Evolutionary conservation across 257 asterid genomes (phyloP).

Genomic region (Voacanga thouarsii): DNA sequence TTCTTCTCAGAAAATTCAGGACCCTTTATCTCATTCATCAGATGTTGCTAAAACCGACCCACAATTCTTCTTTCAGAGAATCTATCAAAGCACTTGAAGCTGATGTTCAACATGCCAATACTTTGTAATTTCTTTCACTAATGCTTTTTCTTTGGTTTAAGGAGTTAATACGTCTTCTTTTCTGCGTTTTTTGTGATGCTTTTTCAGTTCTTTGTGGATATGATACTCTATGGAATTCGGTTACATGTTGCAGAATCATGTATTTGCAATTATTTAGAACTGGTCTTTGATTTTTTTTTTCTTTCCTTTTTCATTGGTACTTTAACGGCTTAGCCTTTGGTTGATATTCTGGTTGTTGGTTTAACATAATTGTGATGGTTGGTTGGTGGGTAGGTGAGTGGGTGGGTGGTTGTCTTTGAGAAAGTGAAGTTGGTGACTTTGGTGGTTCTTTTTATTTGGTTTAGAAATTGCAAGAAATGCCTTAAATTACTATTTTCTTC

Average conservation of each 20-base stretch:
- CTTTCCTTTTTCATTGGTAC: background rate
- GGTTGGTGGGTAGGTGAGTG: slow-evolving; percentile 10
- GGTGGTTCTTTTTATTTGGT: slow-evolving; percentile 9
- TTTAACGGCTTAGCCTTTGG: background rate
- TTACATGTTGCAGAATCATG: background rate
- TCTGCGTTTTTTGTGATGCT: background rate
- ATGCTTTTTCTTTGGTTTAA: background rate
- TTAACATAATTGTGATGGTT: slow-evolving; percentile 22
- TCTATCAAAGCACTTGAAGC: slow-evolving; percentile 64
- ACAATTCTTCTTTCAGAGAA: slow-evolving; percentile 52
- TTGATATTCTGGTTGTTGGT: slow-evolving; percentile 13
- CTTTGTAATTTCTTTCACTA: slow-evolving; percentile 37
- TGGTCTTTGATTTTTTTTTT: background rate
- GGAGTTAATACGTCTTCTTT: background rate
- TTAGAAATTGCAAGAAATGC: slow-evolving; percentile 2
- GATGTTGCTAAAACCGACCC: slow-evolving; percentile 47
- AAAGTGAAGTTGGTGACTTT: background rate
- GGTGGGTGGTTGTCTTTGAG: background rate
- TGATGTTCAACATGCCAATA: slow-evolving; percentile 72
- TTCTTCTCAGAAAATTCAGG: background rate
- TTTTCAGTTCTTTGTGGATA: background rate
- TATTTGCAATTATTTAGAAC: slow-evolving; percentile 1
- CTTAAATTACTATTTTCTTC: background rate
- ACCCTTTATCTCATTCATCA: slow-evolving; percentile 11
- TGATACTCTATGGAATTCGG: background rate